phyloP scores from a whole-genome alignment of 202 grass and related monocot species.

The Elaeis oleifera region DNA sequence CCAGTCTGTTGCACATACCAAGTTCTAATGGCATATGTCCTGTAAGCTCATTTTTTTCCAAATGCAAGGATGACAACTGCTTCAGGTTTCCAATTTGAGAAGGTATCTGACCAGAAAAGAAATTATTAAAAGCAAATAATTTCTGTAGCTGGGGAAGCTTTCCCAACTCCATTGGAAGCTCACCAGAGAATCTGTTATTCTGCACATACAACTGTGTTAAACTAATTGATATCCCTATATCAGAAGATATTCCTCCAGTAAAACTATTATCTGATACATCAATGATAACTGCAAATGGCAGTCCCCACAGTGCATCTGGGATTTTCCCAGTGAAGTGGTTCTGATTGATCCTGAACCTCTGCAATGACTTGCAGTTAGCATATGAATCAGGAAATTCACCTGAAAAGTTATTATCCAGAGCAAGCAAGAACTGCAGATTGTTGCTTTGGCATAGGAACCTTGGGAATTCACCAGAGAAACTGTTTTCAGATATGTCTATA shows the following conservation, averaged over 20 bases:
- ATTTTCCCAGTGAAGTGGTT: constrained; percentile 62
- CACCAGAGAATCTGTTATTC: constrained; percentile 59
- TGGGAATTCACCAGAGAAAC: constrained; percentile 76
- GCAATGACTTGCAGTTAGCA: constrained; percentile 76
- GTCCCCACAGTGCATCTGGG: constrained; percentile 52
- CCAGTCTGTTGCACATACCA: constrained; percentile 50
- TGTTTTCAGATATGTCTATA: constrained; percentile 93
- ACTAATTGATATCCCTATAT: constrained; percentile 53
- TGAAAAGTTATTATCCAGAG: constrained; percentile 80
- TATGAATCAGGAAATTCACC: constrained; percentile 75
- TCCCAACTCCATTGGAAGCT: constrained; percentile 71
- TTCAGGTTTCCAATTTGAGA: constrained; percentile 53
- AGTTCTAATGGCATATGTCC: constrained; percentile 64
- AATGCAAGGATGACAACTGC: constrained; percentile 59
- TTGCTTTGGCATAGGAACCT: constrained; percentile 72
- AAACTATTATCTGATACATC: constrained; percentile 75
- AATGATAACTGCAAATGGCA: constrained; percentile 87
- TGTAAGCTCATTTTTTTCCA: constrained; percentile 58
- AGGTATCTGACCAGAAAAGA: constrained; percentile 61
- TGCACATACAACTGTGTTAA: constrained; percentile 87
- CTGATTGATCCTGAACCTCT: constrained; percentile 84
- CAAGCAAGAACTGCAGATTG: constrained; percentile 71
- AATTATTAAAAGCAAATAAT: constrained; percentile 65
- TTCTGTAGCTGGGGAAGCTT: constrained; percentile 54
- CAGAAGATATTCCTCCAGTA: constrained; percentile 54